Evolutionary conservation across 2,329 filamentous ascomycete genomes (phyloP), one percentile per base, ranked within the genome.

Genomic region (Thelonectria olida): DNA sequence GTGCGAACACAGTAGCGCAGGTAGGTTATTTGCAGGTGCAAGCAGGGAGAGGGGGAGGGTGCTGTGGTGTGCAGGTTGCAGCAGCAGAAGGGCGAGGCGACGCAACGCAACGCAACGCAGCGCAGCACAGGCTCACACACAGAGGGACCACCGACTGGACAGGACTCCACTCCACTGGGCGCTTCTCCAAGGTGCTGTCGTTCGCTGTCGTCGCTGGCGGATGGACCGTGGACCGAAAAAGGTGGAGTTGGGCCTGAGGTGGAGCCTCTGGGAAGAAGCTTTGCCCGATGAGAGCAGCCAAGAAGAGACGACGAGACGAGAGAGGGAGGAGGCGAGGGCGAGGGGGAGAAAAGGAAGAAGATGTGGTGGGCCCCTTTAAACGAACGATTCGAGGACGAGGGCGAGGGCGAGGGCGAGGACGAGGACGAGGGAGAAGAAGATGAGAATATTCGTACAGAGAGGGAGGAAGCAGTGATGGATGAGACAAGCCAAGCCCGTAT

Each of bases 221-320:
- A 62, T 67, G 66, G 66, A 63, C 58, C 67, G 64, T 68, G 66
- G 67, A 65, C 59, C 52, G 54, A 49, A 20, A 41, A 41, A 57
- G 41, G 64, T 68, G 66, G 67, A 67, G 58, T 61, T 64, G 61
- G 58, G 38, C 59, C 58, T 68, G 31, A 15, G 61, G 58, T 67
- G 67, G 66, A 66, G 62, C 64, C 53, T 59, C 44, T 34, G 31
- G n/a, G 45, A 61, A 53, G 58, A 64, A 67, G 64, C 68, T 70
- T 70, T 69, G 36, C 68, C 68, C 60, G 60, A 70, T 62, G 52
- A 48, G 64, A 52, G 45, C 50, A 48, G 45, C 58, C 45, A 64
- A 56, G 62, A 63, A 47, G 54, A 64, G 53, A 58, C 47, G 54
- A 54, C 28, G 55, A 54, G 34, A 54, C 38, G 44, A 27, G 57